Evolutionary conservation across 176 grass and related monocot genomes (phyloP).

Genomic region (Thalia dealbata): DNA sequence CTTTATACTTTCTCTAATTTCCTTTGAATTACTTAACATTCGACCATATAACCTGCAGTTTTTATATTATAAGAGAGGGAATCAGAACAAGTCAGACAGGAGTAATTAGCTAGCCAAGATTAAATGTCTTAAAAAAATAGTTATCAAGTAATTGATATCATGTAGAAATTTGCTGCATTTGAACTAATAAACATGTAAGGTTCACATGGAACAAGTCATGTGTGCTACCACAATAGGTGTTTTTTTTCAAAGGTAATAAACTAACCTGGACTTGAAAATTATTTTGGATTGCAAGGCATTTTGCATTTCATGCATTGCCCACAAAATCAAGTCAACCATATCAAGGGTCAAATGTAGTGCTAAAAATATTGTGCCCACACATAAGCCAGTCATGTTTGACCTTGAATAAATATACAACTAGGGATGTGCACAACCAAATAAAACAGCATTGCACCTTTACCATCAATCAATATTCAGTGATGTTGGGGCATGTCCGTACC

Average conservation of each 20-base stretch:
- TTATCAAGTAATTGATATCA: background rate
- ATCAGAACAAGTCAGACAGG: background rate
- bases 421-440: background rate
- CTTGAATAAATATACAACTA: slow-evolving; percentile 2
- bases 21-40: background rate
- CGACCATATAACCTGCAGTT: background rate
- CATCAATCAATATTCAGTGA: background rate
- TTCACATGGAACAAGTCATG: background rate
- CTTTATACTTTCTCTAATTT: background rate
- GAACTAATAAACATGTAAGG: background rate
- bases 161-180: slow-evolving; percentile 2
- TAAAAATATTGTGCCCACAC: slow-evolving; percentile 5
- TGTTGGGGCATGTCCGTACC: slow-evolving; percentile 27
- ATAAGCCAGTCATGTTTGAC: slow-evolving; percentile 1
- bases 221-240: background rate
- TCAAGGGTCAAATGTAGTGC: slow-evolving; percentile 2
- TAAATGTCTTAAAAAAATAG: background rate
- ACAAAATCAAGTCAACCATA: slow-evolving; percentile 9
- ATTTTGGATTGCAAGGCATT: background rate
- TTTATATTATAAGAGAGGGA: background rate
- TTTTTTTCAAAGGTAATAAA: background rate
- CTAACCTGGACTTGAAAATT: background rate
- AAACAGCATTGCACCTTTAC: background rate
- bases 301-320: background rate
- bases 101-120: background rate